Conservation (phyloP, 768 basidiomycete species). For the Lentinula aciculospora region DNA sequence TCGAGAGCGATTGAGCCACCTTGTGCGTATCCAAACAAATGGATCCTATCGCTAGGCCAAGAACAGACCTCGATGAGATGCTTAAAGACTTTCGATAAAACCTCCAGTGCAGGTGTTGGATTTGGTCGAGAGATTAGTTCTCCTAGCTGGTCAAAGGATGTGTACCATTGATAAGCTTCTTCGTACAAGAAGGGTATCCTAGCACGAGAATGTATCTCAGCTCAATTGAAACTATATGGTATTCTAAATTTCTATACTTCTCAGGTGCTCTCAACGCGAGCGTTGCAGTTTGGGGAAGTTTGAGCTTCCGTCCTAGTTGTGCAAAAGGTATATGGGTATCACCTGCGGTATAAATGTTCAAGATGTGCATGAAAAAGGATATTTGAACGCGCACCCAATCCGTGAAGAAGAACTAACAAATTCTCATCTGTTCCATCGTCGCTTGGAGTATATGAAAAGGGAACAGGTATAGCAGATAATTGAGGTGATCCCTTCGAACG, state of each 20-base stretch:
- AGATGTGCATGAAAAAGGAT: not conserved
- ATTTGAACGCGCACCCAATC: slow-evolving; percentile 53
- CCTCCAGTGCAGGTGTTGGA: slow-evolving; percentile 60
- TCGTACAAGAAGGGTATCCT: slow-evolving; percentile 79
- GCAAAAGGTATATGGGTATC: slow-evolving; percentile 78
- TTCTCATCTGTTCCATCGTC: slow-evolving; percentile 86
- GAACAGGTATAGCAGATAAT: slow-evolving; percentile 38
- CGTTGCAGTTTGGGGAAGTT: slow-evolving; percentile 85
- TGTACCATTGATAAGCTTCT: slow-evolving; percentile 82
- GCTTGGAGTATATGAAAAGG: slow-evolving; percentile 66
- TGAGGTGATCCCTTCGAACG: slow-evolving; percentile 47
- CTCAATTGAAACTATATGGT: not conserved
- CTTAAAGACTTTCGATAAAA: slow-evolving; percentile 44
- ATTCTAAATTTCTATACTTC: slow-evolving; percentile 38
- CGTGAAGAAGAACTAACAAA: slow-evolving; percentile 78
- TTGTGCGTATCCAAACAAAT: slow-evolving; percentile 86
- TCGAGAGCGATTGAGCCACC: slow-evolving; percentile 79
- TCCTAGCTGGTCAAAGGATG: slow-evolving; percentile 75
- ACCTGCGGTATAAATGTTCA: slow-evolving; percentile 37
- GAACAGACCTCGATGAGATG: slow-evolving; percentile 54
- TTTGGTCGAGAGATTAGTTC: slow-evolving; percentile 67
- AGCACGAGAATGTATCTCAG: not conserved
- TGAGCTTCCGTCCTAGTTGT: slow-evolving; percentile 65
- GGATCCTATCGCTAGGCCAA: slow-evolving; percentile 70
- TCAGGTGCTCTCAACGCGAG: slow-evolving; percentile 79